These are phyloP conservation scores for Gonium pectorale DNA, from an alignment of 139 green algal genomes.

Conservation along the genomic window DNA sequence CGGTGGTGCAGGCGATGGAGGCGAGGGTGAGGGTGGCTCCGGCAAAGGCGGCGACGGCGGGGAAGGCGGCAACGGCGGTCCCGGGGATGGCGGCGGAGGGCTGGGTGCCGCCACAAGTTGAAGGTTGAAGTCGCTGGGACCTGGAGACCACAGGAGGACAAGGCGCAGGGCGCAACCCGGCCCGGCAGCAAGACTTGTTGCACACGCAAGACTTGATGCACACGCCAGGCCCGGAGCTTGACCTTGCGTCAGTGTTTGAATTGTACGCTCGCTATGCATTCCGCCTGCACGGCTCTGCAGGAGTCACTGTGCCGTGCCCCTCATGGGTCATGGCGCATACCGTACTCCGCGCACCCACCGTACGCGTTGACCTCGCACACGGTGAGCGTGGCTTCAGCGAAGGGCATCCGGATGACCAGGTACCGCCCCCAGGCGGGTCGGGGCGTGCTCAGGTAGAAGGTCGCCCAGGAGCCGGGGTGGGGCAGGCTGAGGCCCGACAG, in stretches of 20 bases:
- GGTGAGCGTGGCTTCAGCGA: background rate
- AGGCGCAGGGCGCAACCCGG: background rate
- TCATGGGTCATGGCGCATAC: background rate
- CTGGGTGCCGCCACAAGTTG: background rate
- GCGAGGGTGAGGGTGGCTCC: background rate
- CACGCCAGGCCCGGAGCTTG: no score
- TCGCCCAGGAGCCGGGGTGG: slow-evolving; percentile 7
- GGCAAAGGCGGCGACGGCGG: background rate
- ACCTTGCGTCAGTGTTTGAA: background rate
- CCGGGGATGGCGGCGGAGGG: background rate
- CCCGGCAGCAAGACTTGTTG: background rate
- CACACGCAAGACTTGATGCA: no score
- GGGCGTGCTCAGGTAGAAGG: background rate
- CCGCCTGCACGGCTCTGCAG: background rate
- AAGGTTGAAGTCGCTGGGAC: background rate
- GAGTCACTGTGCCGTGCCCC: background rate
- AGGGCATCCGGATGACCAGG: background rate
- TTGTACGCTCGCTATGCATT: background rate
- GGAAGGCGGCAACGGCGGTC: background rate
- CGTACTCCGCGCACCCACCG: background rate
- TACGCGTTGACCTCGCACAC: slow-evolving; percentile 14
- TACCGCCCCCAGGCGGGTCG: background rate
- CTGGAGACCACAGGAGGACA: background rate
- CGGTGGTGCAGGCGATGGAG: background rate
- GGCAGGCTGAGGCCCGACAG: background rate